A percentile compares a stretch with the other conserved stretches of the same genome.
Conservation (phyloP, 306 rosid species). For the Prunus mongolica region DNA sequence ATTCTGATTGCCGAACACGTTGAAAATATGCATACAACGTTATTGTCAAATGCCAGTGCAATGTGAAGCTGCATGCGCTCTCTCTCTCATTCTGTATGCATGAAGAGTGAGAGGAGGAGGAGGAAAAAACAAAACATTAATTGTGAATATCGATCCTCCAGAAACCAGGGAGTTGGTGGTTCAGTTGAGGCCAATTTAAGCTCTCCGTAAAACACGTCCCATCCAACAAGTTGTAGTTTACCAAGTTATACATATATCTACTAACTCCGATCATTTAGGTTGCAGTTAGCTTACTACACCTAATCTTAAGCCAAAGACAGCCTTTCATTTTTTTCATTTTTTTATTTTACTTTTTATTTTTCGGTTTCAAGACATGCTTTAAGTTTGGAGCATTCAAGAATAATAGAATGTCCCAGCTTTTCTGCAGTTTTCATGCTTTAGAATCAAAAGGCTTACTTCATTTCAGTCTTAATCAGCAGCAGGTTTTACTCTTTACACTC, state of each 20-base stretch:
- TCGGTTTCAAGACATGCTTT: too few relatives aligned
- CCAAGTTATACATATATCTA: too few relatives aligned
- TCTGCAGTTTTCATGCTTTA: too few relatives aligned
- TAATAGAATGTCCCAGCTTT: too few relatives aligned
- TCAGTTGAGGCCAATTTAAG: not conserved
- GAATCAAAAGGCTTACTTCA: too few relatives aligned
- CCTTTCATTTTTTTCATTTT: too few relatives aligned
- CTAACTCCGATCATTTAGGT: not conserved
- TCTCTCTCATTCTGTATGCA: too few relatives aligned
- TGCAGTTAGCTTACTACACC: not conserved
- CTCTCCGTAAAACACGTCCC: constrained; percentile 2
- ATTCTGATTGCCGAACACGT: not conserved
- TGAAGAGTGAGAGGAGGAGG: not conserved
- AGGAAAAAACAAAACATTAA: too few relatives aligned
- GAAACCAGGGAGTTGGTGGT: not conserved
- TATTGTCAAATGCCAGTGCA: not conserved
- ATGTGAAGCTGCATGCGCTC: not conserved
- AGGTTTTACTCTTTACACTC: too few relatives aligned
- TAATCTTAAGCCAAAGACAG: not conserved
- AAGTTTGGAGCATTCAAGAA: too few relatives aligned
- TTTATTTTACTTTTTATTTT: too few relatives aligned
- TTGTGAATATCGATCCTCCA: not conserved
- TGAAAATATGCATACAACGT: not conserved
- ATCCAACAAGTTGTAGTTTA: not conserved
- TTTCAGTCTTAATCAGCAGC: too few relatives aligned